Conservation (phyloP, 1,139 yeast genomes). For the Yamadazyma diddensiae region DNA sequence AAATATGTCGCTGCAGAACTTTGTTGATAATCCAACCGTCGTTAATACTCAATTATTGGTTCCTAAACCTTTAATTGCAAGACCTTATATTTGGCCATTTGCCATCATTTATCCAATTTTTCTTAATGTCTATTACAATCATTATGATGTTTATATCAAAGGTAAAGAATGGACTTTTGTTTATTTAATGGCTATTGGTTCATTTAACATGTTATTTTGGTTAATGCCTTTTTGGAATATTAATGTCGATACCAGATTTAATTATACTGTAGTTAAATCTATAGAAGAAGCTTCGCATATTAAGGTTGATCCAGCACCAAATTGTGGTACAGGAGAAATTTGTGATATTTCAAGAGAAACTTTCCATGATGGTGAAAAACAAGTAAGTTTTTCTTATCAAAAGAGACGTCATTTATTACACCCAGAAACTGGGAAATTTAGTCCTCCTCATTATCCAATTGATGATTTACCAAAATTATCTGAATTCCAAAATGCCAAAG, state of each 20-base stretch:
- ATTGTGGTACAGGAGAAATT: conserved; percentile 83
- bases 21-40: conserved; percentile 58
- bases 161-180: conserved; percentile 90
- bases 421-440: conserved; percentile 49
- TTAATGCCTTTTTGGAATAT: conserved; percentile 96
- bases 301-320: conserved; percentile 77
- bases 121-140: conserved; percentile 58
- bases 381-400: conserved; percentile 79
- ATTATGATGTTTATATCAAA: conserved; percentile 77
- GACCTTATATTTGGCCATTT: conserved; percentile 89
- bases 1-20: conserved; percentile 17
- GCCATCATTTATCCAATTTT: conserved; percentile 75
- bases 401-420: conserved; percentile 86
- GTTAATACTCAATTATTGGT: conserved; percentile 68
- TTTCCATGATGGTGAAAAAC: conserved; percentile 58
- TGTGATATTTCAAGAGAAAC: conserved; percentile 58
- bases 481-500: conserved; percentile 59
- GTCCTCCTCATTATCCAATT: conserved; percentile 78
- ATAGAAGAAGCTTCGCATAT: conserved; percentile 68
- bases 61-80: conserved; percentile 55
- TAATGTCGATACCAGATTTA: conserved; percentile 66
- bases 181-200: conserved; percentile 67
- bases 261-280: conserved; percentile 51
- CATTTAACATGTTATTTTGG: conserved; percentile 75
- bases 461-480: conserved; percentile 62